phyloP scores from a whole-genome alignment of 306 rosid genomes.

The Quercus rubra region DNA sequence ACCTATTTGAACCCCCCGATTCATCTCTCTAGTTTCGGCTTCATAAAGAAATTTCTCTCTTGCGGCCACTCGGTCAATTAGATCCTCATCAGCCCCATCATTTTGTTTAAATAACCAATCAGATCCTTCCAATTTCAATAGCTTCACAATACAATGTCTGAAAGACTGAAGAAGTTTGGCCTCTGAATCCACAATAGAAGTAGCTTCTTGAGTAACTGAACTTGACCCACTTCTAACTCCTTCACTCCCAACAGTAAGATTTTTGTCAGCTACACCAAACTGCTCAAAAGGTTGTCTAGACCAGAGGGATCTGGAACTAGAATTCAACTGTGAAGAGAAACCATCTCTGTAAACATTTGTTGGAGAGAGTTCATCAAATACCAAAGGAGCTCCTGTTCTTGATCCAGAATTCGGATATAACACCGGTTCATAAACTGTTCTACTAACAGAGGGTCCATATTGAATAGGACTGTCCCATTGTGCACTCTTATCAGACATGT shows the following conservation, averaged over 20 bases:
- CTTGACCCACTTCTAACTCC: slow-evolving; percentile 38
- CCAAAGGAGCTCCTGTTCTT: slow-evolving; percentile 53
- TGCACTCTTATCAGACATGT: slow-evolving; percentile 44
- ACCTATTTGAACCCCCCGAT: slow-evolving; percentile 32
- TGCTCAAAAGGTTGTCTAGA: slow-evolving; percentile 89
- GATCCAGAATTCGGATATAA: slow-evolving; percentile 45
- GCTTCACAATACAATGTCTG: slow-evolving; percentile 73
- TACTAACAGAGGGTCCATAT: slow-evolving; percentile 46
- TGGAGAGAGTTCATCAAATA: slow-evolving; percentile 77
- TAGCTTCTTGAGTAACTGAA: slow-evolving; percentile 47
- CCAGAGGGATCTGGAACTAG: slow-evolving; percentile 83
- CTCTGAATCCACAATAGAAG: slow-evolving; percentile 52
- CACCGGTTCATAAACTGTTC: slow-evolving; percentile 34
- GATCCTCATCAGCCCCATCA: slow-evolving; percentile 92
- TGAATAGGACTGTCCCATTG: slow-evolving; percentile 54
- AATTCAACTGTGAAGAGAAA: slow-evolving; percentile 54
- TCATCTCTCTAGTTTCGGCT: slow-evolving; percentile 69
- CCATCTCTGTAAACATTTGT: slow-evolving; percentile 47
- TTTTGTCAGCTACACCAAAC: slow-evolving; percentile 69
- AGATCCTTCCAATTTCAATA: slow-evolving; percentile 88
- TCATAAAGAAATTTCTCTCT: slow-evolving; percentile 78
- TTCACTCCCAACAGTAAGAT: slow-evolving; percentile 36
- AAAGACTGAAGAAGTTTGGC: slow-evolving; percentile 78
- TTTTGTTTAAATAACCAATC: slow-evolving; percentile 87
- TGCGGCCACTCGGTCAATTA: slow-evolving; percentile 82